Percentiles rank a stretch among this genome's conserved stretches.
phyloP scores from a whole-genome alignment of 129 eudicot species.

The sunflower (Helianthus annuus) region DNA sequence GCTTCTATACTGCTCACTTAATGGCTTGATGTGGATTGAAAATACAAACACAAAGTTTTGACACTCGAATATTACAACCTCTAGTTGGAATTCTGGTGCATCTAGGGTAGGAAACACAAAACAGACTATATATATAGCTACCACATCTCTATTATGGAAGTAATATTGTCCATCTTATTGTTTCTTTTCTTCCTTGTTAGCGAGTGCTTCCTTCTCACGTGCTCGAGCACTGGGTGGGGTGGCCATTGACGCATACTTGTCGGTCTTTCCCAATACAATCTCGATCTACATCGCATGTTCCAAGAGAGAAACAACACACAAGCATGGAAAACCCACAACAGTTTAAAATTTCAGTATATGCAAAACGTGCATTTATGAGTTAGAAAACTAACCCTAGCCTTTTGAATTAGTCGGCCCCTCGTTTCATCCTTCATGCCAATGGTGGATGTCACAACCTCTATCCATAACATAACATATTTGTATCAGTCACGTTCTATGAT shows the following conservation, averaged over 20 bases:
- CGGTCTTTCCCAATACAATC: slow-evolving; percentile 77
- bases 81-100: slow-evolving; percentile 24
- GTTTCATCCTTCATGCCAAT: slow-evolving; percentile 82
- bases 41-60: slow-evolving; percentile 37
- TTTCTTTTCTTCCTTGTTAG: slow-evolving; percentile 34
- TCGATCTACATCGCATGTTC: slow-evolving; percentile 52
- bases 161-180: slow-evolving; percentile 9
- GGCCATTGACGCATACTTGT: slow-evolving; percentile 68
- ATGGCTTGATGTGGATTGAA: slow-evolving; percentile 38
- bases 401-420: slow-evolving; percentile 81
- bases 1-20: slow-evolving; percentile 30
- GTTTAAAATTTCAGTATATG: no score
- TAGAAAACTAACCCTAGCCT: slow-evolving; percentile 68
- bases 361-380: neutral
- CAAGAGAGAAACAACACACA: neutral
- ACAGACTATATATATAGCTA: slow-evolving; percentile 18
- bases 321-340: no score
- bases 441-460: slow-evolving; percentile 85
- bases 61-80: slow-evolving; percentile 35
- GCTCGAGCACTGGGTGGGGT: slow-evolving; percentile 30
- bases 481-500: neutral
- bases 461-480: neutral
- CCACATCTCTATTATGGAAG: slow-evolving; percentile 28
- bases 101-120: slow-evolving; percentile 20
- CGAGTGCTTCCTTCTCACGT: slow-evolving; percentile 39